Evolutionary conservation across 169 alveolate species (phyloP), one percentile per base, ranked within the genome.

Genomic region (Cryptosporidium parvum): DNA sequence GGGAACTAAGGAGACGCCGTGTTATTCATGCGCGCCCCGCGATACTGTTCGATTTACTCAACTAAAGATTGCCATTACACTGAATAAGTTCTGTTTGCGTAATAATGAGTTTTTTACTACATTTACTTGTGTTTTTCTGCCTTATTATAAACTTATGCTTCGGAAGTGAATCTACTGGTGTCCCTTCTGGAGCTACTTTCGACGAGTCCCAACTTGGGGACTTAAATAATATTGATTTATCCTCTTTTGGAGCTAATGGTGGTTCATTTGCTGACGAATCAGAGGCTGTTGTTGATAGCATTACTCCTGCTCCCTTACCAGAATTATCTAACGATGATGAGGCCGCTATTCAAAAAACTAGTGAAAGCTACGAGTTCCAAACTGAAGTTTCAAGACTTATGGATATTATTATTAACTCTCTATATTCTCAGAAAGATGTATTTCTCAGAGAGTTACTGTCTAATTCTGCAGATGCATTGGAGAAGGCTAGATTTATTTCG

Each of bases 391-490:
- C 98, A 45, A 93, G 99, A 65, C 94, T 99, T 86, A 98, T 99
- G 99, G 99, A 98, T 93, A 98, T 99, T 67, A 97, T 99, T 72
- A 98, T 99, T 68, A 98, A 99, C 95, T 97, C 99, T 37, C 95
- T 99, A 56, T 99, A 99, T 94, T 97, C 99, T 26, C 97, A 99
- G 92, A 97, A 98, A 93, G 99, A 99, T 92, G 98, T 99, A 2
- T 99, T 99, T 85, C 93, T 99, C 56, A 95, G 99, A 84, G 99
- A 99, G 85, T 95, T 99, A 58, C 97, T 99, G 53, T 98, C 99
- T 21, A 99, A 99, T 92, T 99, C 99, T 10, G 97, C 99, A 14
- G 99, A 99, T 92, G 99, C 99, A 3, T 93, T 98, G 73, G 99
- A 99, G 93, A 98, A 98, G 95, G 96, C 97, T 85, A 94, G 99